Conservation (phyloP, 148 eudicot species). For the Camellia sinensis region DNA sequence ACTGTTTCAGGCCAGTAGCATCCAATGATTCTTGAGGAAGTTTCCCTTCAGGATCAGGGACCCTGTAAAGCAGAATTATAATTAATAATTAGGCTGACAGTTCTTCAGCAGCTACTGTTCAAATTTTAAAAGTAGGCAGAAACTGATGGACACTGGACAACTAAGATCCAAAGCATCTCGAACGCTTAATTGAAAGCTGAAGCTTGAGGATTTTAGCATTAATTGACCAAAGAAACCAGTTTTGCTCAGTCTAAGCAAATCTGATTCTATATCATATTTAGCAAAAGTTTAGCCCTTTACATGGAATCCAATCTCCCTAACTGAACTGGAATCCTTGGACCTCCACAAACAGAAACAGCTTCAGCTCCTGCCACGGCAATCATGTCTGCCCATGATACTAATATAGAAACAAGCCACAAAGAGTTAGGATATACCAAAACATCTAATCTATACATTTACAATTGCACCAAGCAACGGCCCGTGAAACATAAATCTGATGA, state of each 20-base stretch:
- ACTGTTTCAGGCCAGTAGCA: slow-evolving; percentile 65
- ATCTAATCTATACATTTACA: neutral
- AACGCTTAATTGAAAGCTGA: neutral
- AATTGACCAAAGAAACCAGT: neutral
- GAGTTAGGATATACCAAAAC: slow-evolving; percentile 20
- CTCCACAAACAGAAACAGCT: slow-evolving; percentile 87
- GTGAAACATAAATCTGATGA: neutral
- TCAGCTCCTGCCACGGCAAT: slow-evolving; percentile 94
- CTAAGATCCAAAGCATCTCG: slow-evolving; percentile 1
- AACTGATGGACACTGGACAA: slow-evolving; percentile 7
- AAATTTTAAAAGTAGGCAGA: neutral
- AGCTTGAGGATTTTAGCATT: neutral
- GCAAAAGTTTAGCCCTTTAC: slow-evolving; percentile 38
- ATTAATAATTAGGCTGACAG: neutral
- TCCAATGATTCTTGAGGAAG: slow-evolving; percentile 85
- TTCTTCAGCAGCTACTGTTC: neutral
- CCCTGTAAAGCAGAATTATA: slow-evolving; percentile 38
- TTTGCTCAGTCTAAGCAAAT: neutral
- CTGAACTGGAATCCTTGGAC: slow-evolving; percentile 68
- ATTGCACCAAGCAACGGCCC: neutral
- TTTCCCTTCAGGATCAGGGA: slow-evolving; percentile 84
- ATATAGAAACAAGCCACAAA: slow-evolving; percentile 15
- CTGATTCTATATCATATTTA: neutral
- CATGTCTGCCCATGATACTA: slow-evolving; percentile 96
- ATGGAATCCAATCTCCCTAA: slow-evolving; percentile 79